Evolutionary conservation across 2,329 filamentous ascomycete species (phyloP), one percentile per base, ranked within the genome.

Genomic region (Verticillium longisporum): DNA sequence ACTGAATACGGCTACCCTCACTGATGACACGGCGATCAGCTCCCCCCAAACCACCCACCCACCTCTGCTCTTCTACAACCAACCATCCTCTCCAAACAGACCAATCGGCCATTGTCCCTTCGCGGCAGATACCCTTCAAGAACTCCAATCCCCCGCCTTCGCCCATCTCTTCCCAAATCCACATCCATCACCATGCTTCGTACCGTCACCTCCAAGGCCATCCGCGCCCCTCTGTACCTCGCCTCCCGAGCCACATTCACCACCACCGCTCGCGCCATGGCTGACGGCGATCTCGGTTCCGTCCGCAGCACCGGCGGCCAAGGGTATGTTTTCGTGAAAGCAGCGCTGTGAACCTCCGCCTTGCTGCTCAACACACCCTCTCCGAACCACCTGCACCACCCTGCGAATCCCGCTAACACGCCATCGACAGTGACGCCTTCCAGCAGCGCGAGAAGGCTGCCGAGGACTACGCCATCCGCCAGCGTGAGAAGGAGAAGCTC

Each of bases 401-500:
- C 37, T 57, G 54, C 54, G 56, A 7, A 61, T 55, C 59, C 37
- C 38, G 37, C 55, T 56, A 41, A 60, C 61, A 14, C 57, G 14
- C 41, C 31, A 7, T 37, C 56, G 56, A 68, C 67, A 96, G 94
- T 69, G 94, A 99, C 74, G 87, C 91, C 61, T 99, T 97, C 85
- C 91, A 88, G 79, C 89, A 89, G 79, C 92, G 95, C 70, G 95
- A 99, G 79, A 85, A 88, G 74, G 94, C 94, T 68, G 83, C 80
- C 73, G 95, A 98, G 81, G 88, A 92, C 75, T 85, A 86, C 69
- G 91, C 90, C 78, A 92, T 99, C 78, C 86, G 87, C 71, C 81
- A 90, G 80, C 90, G 92, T 73, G 95, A 98, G 85, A 86, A 87
- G 79, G 88, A 93, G 80, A 97, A 97, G 91, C 88, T 97, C 65